phyloP scores from a whole-genome alignment of 192 early-diverging fungal species.

The Powellomyces hirtus region DNA sequence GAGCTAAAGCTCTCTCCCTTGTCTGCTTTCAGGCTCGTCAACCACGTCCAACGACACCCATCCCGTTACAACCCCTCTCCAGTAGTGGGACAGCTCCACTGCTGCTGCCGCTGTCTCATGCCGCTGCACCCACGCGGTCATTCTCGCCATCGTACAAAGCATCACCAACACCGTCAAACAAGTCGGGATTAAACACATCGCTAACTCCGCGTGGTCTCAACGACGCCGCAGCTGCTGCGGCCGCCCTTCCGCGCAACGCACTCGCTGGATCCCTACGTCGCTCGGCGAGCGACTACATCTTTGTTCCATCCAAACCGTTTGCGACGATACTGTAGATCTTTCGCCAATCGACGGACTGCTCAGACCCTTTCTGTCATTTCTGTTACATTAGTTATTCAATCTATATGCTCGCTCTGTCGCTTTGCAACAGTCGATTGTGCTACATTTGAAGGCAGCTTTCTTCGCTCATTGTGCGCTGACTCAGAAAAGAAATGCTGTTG shows the following conservation, averaged over 20 bases:
- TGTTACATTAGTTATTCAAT: too few relatives aligned
- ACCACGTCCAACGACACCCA: background rate
- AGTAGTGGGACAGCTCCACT: too few relatives aligned
- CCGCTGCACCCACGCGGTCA: background rate
- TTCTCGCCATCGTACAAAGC: too few relatives aligned
- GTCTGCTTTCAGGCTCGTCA: background rate
- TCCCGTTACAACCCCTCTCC: background rate
- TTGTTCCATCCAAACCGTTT: constrained; percentile 18
- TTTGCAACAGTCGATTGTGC: too few relatives aligned
- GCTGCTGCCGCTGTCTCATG: background rate
- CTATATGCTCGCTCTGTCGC: too few relatives aligned
- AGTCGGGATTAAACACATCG: background rate
- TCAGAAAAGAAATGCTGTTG: too few relatives aligned
- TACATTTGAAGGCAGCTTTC: too few relatives aligned
- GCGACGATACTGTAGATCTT: constrained; percentile 16
- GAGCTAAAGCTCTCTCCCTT: background rate
- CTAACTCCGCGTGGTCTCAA: background rate
- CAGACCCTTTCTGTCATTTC: too few relatives aligned
- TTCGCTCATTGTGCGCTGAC: too few relatives aligned
- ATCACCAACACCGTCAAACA: background rate
- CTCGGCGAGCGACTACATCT: constrained; percentile 32
- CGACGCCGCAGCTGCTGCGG: background rate
- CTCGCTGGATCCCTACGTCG: constrained; percentile 4
- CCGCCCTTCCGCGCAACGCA: background rate
- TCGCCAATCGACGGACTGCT: too few relatives aligned